Conservation (phyloP, 2,329 filamentous ascomycete species). For the Pseudogymnoascus sp. region DNA sequence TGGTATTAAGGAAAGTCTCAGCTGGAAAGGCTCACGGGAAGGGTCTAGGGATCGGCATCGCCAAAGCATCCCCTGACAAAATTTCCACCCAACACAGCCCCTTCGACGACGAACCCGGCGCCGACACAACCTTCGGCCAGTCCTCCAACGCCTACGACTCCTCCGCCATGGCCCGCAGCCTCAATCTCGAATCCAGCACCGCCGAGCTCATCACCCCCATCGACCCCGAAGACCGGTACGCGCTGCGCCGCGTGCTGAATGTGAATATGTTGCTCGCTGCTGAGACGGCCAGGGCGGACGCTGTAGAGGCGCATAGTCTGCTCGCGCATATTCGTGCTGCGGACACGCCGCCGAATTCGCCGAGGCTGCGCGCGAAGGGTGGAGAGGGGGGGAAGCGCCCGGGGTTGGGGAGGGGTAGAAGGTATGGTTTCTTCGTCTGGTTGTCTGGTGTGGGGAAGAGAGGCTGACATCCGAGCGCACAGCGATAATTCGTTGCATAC, state of each 20-base stretch:
- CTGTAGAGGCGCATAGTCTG: background rate
- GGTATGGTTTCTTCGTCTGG: background rate
- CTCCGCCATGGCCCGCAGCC: slow-evolving; percentile 3
- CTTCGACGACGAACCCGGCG: slow-evolving; percentile 5
- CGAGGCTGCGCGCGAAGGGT: background rate
- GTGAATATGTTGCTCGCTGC: background rate
- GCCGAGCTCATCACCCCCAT: background rate
- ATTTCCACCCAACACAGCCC: background rate
- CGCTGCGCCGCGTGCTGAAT: background rate
- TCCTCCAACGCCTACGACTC: slow-evolving; percentile 7
- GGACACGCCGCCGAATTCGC: background rate
- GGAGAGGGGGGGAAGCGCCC: background rate
- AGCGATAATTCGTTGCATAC: background rate
- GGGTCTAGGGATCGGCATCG: background rate
- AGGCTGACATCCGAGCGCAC: background rate
- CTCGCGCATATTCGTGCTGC: background rate
- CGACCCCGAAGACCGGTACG: background rate
- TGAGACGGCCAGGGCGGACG: background rate
- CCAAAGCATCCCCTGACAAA: background rate
- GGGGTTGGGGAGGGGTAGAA: background rate
- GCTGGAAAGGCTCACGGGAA: no score
- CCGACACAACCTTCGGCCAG: slow-evolving; percentile 8
- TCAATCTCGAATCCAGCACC: slow-evolving; percentile 4
- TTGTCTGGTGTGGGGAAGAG: background rate
- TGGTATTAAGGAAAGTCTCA: background rate